Evolutionary conservation across 495 filamentous ascomycete genomes (phyloP).

Genomic region (Monascus purpureus): DNA sequence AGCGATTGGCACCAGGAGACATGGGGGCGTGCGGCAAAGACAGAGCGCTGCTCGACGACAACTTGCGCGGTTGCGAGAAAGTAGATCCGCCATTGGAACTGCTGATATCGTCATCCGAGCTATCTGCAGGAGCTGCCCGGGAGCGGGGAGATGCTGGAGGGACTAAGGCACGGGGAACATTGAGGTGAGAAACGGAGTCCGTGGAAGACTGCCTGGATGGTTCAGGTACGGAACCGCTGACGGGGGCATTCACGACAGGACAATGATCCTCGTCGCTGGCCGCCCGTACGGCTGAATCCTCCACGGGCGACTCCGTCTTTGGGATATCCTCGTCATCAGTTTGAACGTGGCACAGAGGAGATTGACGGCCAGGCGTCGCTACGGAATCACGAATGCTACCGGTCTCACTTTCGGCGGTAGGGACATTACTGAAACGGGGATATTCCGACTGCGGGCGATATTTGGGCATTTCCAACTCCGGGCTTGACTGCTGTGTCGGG

Average conservation of each 20-base stretch:
- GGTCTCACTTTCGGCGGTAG: constrained; percentile 35
- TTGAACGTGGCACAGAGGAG: no score
- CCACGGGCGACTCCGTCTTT: constrained; percentile 36
- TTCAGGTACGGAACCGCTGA: constrained; percentile 10
- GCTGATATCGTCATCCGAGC: constrained; percentile 49
- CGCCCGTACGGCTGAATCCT: constrained; percentile 10
- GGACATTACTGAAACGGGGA: constrained; percentile 54
- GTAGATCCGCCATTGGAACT: constrained; percentile 38
- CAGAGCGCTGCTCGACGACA: constrained; percentile 83
- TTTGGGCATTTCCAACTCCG: constrained; percentile 45
- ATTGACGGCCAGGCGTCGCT: constrained; percentile 20
- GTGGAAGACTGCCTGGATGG: constrained; percentile 25
- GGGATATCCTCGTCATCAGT: constrained; percentile 10
- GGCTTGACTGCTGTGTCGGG: constrained; percentile 30
- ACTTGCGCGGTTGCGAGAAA: constrained; percentile 43
- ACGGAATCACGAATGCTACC: no score
- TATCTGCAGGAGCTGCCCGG: constrained; percentile 41
- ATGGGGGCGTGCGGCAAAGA: constrained; percentile 49
- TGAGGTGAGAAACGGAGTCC: constrained; percentile 33
- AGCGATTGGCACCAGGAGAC: constrained; percentile 41
- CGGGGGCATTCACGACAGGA: constrained; percentile 3
- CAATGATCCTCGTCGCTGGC: constrained; percentile 5
- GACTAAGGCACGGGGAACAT: constrained; percentile 32
- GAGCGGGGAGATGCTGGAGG: constrained; percentile 45
- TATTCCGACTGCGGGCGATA: constrained; percentile 59